Base-by-base conservation (phyloP, 2,329 filamentous ascomycete genomes). In the Hypoxylon rubiginosum region DNA sequence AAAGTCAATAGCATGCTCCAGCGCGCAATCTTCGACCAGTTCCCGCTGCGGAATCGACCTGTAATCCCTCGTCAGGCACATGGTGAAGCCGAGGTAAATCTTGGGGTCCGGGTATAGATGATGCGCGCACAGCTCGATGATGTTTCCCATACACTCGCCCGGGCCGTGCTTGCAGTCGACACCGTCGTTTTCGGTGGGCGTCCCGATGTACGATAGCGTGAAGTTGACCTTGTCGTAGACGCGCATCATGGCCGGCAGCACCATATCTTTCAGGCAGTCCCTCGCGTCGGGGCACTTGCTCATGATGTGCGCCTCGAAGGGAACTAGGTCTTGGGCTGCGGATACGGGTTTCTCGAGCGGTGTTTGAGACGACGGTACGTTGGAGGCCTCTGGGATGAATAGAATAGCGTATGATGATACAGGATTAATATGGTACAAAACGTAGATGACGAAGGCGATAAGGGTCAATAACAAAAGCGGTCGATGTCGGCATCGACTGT, bases 241-340 rank as follows among this genome's bases (percentile, higher is more conserved):
- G 63, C 88, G 86, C 79, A 93, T 89, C 94, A 99, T 97, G 21
- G 90, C 87, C 0, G 96, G 96, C 15, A 98, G 81, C 24, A 99
- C 85, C 72, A 99, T 82, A 64, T 94, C 83, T 67, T 89, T 88
- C 19, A 99, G 83, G 75, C 95, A 97, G 76, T 93, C 91, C 83
- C 86, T 86, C 1, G 96, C 94, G 79, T 99, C 96, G 0, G 95
- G 94, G 75, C 96, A 99, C 84, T 98, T 97, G 81, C 90, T 92
- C 91, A 98, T 99, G 73, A 98, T 96, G 79, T 98, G 95, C 60
- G 93, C 92, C 78, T 99, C 96, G 1, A 99, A 81, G 3, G 93
- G 92, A 4, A 98, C 91, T 62, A 84, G 80, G 48, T 66, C 68
- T 55, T 69, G 41, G n/a, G 64, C 43, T 17, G 62, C 65, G 13